Base-by-base conservation (phyloP, 2,329 filamentous ascomycete species). In the Calonectria ilicicola region DNA sequence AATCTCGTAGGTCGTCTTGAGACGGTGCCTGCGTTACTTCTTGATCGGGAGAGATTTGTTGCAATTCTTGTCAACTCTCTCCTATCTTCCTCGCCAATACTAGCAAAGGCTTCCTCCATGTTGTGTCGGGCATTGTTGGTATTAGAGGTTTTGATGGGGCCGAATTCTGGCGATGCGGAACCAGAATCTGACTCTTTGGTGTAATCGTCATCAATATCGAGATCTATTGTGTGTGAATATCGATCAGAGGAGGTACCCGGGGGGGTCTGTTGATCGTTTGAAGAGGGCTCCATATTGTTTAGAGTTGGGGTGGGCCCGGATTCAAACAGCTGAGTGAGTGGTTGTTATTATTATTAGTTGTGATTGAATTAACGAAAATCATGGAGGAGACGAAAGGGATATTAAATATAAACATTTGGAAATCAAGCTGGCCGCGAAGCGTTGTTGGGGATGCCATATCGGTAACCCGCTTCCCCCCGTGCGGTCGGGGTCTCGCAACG, bases 11-110 rank as follows among this genome's bases (percentile, higher is more conserved):
- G 58, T 32, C 40, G 58, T 32, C 40, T 17, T 17, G 38, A 63
- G 53, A 35, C 21, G 29, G 46, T 38, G 23, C 32, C 47, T 29
- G 63, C 63, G 27, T 27, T 17, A 23, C 47, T 66, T 53, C 40
- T 63, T 42, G 35, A 23, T 51, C 47, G 63, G 23, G 63, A 42
- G 42, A 66, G 46, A 38, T 40, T 53, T 40, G 63, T 66, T 7
- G 63, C 63, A 15, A 66, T 66, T 53, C 63, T 53, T 42, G 63
- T 65, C 46, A 65, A 38, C 63, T 65, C 63, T 49, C 29, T 51
- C 46, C 63, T 51, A 32, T 65, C 63, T 2, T 26, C 63, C n/a
- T 65, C 63, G 19, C 32, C 63, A 10, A 65, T 65, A 6, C 32
- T 38, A 12, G 53, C 53, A 26, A 60, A 60, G 53, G 32, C 21